Base-by-base conservation (phyloP, 2,329 filamentous ascomycete species). In the Sordariomycetes sp. region DNA sequence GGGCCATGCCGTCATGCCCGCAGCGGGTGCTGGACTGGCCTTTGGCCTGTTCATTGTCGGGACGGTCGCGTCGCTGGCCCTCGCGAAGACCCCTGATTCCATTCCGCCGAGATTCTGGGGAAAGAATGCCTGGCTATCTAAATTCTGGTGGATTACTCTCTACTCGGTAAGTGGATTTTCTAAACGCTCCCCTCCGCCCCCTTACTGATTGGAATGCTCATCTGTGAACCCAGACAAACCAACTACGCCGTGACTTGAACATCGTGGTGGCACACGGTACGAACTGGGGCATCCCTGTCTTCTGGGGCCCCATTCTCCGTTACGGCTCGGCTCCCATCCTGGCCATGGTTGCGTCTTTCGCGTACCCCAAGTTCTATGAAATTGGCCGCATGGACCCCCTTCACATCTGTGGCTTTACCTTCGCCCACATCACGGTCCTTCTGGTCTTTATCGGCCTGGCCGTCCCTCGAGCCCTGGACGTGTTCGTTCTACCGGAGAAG, bases 171-270 rank as follows among this genome's bases (percentile, higher is more conserved):
- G 76, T 64, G 40, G 14, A 14, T 11, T 2, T 7, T 20, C 11
- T 8, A 1, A 1, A 1, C 1, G 11, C 1, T 48, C 20, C 18
- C n/a, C 20, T 50, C 22, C 20, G 8, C 3, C 20, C 22, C 3
- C 2, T n/a, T 8, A 50, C 18, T 22, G 14, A 2, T 20, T 35
- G 16, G 1, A 16, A 53, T 60, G 20, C 63, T 57, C 55, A 58
- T 16, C 7, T 54, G 1, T n/a, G 20, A 32, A 32, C 28, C 52
- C 57, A 79, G 76, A 77, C 76, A 55, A 77, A 80, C 62, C 79
- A 81, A 69, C 67, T 81, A 18, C 72, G 74, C 20, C 73, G 71
- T 7, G 78, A 81, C 60, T 72, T 81, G 5, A 81, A 81, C 60
- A 58, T 70, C 3, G 72, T 77, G 8, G 72, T 81, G 34, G 74